A percentile compares a stretch with the other conserved stretches of the same genome.
phyloP scores from a whole-genome alignment of 164 flowering plant genomes.

The Aristolochia californica region DNA sequence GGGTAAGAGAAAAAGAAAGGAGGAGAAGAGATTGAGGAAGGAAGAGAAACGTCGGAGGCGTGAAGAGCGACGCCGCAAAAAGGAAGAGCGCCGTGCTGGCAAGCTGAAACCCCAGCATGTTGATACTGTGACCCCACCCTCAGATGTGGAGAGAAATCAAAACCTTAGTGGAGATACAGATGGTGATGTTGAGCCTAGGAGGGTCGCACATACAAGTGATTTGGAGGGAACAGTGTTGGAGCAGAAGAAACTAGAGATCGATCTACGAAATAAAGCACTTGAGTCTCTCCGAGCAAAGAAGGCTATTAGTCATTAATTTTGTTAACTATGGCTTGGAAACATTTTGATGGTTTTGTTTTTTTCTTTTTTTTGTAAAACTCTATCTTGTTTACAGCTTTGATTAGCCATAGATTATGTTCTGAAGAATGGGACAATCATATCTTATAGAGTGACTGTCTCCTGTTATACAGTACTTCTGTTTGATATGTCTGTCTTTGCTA shows the following conservation, averaged over 20 bases:
- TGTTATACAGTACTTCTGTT: constrained; percentile 21
- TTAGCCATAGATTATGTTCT: constrained; percentile 13
- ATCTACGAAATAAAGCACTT: constrained; percentile 84
- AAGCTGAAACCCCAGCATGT: constrained; percentile 17
- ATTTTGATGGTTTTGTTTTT: constrained; percentile 10
- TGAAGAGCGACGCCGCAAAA: constrained; percentile 26
- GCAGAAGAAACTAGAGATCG: constrained; percentile 78
- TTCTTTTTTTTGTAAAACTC: constrained; percentile 7
- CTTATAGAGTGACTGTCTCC: constrained; percentile 8
- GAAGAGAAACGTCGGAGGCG: constrained; percentile 27
- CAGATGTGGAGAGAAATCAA: constrained; percentile 21
- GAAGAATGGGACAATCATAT: constrained; percentile 12
- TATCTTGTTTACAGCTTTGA: constrained; percentile 5
- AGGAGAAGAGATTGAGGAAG: constrained; percentile 26
- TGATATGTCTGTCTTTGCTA: constrained; percentile 69
- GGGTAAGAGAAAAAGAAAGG: constrained; percentile 23
- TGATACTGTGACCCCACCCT: constrained; percentile 20
- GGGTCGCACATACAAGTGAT: constrained; percentile 25
- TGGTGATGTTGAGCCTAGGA: constrained; percentile 28
- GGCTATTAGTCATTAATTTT: constrained; percentile 38
- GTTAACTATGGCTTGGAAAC: constrained; percentile 10
- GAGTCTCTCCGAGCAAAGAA: constrained; percentile 86
- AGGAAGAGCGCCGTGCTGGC: constrained; percentile 25
- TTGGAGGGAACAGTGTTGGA: constrained; percentile 39
- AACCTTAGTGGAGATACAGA: not conserved